Conservation (phyloP, 495 filamentous ascomycete genomes). For the Beverwykella pulmonaria region DNA sequence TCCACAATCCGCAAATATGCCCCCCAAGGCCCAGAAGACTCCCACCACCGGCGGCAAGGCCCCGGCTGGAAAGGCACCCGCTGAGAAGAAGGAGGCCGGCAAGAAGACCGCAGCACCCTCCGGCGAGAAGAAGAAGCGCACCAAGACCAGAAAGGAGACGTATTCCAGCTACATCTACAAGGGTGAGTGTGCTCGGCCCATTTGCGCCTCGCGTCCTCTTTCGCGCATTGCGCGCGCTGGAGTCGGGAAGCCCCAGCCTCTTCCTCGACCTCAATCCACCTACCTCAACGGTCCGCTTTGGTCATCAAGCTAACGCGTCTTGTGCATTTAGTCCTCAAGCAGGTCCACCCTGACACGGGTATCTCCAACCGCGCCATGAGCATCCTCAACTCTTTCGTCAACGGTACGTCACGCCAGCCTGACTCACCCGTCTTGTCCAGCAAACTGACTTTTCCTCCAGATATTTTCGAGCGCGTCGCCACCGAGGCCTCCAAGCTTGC, state of each 20-base stretch:
- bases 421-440: background rate
- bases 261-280: background rate
- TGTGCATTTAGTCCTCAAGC: conserved; percentile 81
- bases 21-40: conserved; percentile 97
- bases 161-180: conserved; percentile 99
- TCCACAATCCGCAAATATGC: conserved; percentile 63
- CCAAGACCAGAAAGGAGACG: conserved; percentile 99
- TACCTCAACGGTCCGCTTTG: background rate
- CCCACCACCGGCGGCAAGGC: conserved; percentile 96
- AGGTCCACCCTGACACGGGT: conserved; percentile 99
- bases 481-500: conserved; percentile 98
- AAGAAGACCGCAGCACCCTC: conserved; percentile 94
- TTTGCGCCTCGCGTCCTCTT: conserved; percentile 27
- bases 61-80: conserved; percentile 83
- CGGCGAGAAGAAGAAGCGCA: conserved; percentile 99
- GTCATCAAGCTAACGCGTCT: conserved; percentile 47
- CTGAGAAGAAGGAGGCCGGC: conserved; percentile 99
- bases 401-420: conserved; percentile 65
- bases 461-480: conserved; percentile 99
- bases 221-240: conserved; percentile 8
- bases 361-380: conserved; percentile 99
- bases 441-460: conserved; percentile 50
- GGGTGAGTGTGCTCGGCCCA: conserved; percentile 61
- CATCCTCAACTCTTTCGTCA: conserved; percentile 99
- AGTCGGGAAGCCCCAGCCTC: background rate